Evolutionary conservation across 2,329 filamentous ascomycete genomes (phyloP), one percentile per base, ranked within the genome.

Genomic region (Lasiodiplodia theobromae): DNA sequence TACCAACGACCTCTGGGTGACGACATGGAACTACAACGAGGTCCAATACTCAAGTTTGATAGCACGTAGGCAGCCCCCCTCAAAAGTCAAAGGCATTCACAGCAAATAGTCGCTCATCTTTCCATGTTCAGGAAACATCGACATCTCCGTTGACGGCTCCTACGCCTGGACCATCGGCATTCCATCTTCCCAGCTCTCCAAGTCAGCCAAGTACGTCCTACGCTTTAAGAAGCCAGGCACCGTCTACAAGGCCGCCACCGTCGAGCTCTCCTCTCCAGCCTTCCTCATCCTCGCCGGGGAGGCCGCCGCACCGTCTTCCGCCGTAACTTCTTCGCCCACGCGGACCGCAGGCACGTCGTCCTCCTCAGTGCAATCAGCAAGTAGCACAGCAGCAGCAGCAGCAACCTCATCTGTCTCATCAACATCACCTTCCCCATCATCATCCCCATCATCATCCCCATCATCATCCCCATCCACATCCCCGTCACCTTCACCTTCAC

Each of bases 1-100:
- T 16, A 28, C 18, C 1, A 16, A 44, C 21, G 37, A 58, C 11
- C 34, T 44, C 7, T 38, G 54, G 54, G 34, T 44, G 7, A 58
- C 37, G 12, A 25, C 56, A 3, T 58, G 25, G 37, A 58, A 58
- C 37, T 58, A 58, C 56, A 40, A 58, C 16, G 34, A 58, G 23
- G 34, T 44, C 34, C 56, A 58, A 23, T 38, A 44, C 3, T 44
- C 56, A 16, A 25, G 21, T 18, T 14, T 58, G 21, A 10, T 28
- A 10, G 12, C 56, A 40, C 7, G 34, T 44, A 58, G 2, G 56
- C 40, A 8, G 16, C 40, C 16, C 7, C 7, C 16, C 11, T 47
- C 18, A 8, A n/a, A 47, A 18, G 2, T 4, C 40, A 2, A 8
- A 47, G 7, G 18, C 16, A 18, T n/a, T n/a, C 53, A 31, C 31